Evolutionary conservation across 345 rosid species (phyloP).

Genomic region (Gossypium rotundifolium): DNA sequence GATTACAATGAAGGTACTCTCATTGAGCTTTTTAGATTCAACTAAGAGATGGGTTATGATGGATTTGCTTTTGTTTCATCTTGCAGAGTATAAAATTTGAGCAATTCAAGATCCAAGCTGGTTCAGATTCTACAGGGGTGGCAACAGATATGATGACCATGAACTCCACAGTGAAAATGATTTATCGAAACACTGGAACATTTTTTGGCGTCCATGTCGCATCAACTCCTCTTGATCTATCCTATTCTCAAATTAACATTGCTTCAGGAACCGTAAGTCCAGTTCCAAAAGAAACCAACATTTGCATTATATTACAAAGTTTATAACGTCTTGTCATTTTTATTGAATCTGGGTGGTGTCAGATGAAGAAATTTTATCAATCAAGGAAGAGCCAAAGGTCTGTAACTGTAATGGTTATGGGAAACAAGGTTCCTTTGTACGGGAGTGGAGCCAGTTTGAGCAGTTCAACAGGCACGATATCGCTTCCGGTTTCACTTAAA

Average conservation of each 20-base stretch:
- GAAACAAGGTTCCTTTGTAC: constrained; percentile 74
- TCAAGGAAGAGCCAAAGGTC: constrained; percentile 68
- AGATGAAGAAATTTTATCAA: constrained; percentile 80
- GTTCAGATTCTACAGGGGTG: constrained; percentile 80
- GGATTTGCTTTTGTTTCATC: background rate
- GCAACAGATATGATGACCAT: constrained; percentile 84
- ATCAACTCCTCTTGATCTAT: constrained; percentile 67
- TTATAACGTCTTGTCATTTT: background rate
- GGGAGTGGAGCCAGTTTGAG: constrained; percentile 78
- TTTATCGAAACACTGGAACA: constrained; percentile 80
- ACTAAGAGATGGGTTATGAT: background rate
- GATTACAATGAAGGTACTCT: constrained; percentile 64
- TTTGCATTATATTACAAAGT: background rate
- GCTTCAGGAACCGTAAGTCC: constrained; percentile 79
- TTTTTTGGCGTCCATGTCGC: constrained; percentile 92
- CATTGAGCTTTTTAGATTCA: background rate
- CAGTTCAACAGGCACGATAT: constrained; percentile 45
- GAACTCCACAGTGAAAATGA: constrained; percentile 69
- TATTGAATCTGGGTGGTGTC: constrained; percentile 21
- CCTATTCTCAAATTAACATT: constrained; percentile 50
- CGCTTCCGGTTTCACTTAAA: constrained; percentile 53
- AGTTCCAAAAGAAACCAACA: background rate
- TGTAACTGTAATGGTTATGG: constrained; percentile 44
- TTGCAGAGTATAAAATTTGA: constrained; percentile 73
- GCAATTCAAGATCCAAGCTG: constrained; percentile 80